These are phyloP conservation scores for Coccomyxa sp. DNA, from an alignment of 139 green algal genomes.

Conservation along the genomic window DNA sequence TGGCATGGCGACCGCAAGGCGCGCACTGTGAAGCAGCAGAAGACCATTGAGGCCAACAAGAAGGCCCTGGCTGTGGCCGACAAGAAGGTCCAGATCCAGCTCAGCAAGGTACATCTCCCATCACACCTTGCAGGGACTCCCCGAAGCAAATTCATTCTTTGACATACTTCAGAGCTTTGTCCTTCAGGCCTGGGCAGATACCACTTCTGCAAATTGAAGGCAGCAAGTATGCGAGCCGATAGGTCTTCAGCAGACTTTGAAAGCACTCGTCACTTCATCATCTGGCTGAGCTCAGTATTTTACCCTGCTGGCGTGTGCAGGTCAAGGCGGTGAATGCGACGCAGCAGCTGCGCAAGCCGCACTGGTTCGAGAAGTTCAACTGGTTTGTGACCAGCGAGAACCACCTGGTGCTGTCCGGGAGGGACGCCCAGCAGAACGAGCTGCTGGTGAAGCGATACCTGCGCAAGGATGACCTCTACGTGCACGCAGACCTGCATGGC, in stretches of 20 bases:
- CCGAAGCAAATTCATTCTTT: no score
- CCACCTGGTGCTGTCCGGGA: constrained; percentile 85
- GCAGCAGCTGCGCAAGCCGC: constrained; percentile 73
- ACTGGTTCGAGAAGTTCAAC: constrained; percentile 97
- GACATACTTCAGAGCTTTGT: no score
- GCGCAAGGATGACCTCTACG: constrained; percentile 73
- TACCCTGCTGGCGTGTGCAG: constrained; percentile 19
- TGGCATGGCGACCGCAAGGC: constrained; percentile 76
- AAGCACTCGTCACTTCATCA: no score
- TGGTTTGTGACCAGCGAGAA: constrained; percentile 96
- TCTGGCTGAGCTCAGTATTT: no score
- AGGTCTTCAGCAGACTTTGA: no score
- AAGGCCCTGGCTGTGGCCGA: constrained; percentile 79
- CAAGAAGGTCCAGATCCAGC: constrained; percentile 70
- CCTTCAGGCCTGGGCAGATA: no score
- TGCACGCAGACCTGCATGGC: constrained; percentile 94
- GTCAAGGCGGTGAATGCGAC: constrained; percentile 6
- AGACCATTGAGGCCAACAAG: constrained; percentile 77
- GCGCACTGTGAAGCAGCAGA: constrained; percentile 64
- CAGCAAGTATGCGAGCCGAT: no score
- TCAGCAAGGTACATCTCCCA: constrained; percentile 62
- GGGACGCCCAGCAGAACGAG: constrained; percentile 96
- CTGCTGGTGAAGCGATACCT: constrained; percentile 87
- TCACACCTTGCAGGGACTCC: no score
- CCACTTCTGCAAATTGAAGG: no score